A percentile compares a stretch with the other conserved stretches of the same genome.
These are phyloP conservation scores for Solanum arcanum DNA, from an alignment of 257 asterid species.

Conservation along the genomic window DNA sequence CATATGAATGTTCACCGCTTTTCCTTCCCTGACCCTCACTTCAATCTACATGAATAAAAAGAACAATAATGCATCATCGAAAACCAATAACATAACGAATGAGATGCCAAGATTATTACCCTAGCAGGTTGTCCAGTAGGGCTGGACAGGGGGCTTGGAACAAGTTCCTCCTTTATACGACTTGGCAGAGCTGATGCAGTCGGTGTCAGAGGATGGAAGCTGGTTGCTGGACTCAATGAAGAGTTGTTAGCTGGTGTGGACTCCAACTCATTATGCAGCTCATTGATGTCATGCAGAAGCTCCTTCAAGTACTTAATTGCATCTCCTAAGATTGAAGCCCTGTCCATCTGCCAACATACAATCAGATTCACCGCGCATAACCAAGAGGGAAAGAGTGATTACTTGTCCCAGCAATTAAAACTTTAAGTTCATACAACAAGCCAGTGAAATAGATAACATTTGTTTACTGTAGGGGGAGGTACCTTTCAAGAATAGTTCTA, in stretches of 20 bases:
- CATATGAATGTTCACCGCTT: slow-evolving; percentile 67
- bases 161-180: slow-evolving; percentile 58
- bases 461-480: background rate
- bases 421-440: background rate
- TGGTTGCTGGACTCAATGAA: slow-evolving; percentile 16
- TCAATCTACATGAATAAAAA: slow-evolving; percentile 35
- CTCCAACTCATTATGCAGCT: slow-evolving; percentile 65
- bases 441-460: background rate
- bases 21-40: slow-evolving; percentile 57
- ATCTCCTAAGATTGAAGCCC: slow-evolving; percentile 78
- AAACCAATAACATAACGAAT: background rate
- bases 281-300: slow-evolving; percentile 55
- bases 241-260: slow-evolving; percentile 34
- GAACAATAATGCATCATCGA: background rate
- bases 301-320: slow-evolving; percentile 69
- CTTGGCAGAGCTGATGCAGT: slow-evolving; percentile 30
- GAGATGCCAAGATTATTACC: slow-evolving; percentile 17
- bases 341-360: slow-evolving; percentile 47
- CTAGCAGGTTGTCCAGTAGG: slow-evolving; percentile 63
- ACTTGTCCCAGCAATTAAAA: background rate
- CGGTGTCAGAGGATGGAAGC: slow-evolving; percentile 46
- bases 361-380: background rate
- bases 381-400: background rate
- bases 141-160: slow-evolving; percentile 52
- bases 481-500: slow-evolving; percentile 12